Percentiles rank a stretch among this genome's conserved stretches.
Evolutionary conservation across 2,329 filamentous ascomycete genomes (phyloP).

Genomic region (Phaeosphaeriaceae sp.): DNA sequence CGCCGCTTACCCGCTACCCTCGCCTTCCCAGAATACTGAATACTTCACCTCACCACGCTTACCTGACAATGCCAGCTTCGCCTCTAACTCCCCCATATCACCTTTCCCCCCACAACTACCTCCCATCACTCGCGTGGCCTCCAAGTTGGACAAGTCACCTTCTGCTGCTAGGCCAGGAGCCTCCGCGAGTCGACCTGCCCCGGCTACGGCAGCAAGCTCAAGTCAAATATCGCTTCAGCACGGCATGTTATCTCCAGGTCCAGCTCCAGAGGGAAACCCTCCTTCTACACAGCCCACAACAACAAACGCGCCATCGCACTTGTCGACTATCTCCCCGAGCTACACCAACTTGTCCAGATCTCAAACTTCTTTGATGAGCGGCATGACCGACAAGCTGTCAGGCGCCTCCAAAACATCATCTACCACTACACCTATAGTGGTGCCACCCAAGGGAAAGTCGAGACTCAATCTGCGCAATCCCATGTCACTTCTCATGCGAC

Average conservation of each 20-base stretch:
- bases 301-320: constrained; percentile 26
- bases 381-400: constrained; percentile 40
- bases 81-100: constrained; percentile 45
- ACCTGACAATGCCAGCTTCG: constrained; percentile 35
- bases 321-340: constrained; percentile 29
- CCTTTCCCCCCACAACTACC: constrained; percentile 48
- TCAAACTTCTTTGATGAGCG: constrained; percentile 41
- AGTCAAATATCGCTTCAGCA: constrained; percentile 16
- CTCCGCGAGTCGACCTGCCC: constrained; percentile 16
- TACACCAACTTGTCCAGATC: constrained; percentile 41
- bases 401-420: constrained; percentile 23
- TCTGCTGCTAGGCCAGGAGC: constrained; percentile 13
- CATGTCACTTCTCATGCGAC: constrained; percentile 64
- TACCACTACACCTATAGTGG: constrained; percentile 22
- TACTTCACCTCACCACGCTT: constrained; percentile 40
- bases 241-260: constrained; percentile 29
- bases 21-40: constrained; percentile 38
- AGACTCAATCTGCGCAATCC: constrained; percentile 65
- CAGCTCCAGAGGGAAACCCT: constrained; percentile 24
- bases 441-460: constrained; percentile 52
- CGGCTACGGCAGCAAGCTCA: constrained; percentile 9
- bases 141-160: constrained; percentile 35
- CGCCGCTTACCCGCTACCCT: constrained; percentile 30
- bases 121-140: constrained; percentile 48
- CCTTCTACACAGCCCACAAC: constrained; percentile 25